These are phyloP conservation scores for Zalerion maritima DNA, from an alignment of 495 filamentous ascomycete genomes.

Conservation along the genomic window DNA sequence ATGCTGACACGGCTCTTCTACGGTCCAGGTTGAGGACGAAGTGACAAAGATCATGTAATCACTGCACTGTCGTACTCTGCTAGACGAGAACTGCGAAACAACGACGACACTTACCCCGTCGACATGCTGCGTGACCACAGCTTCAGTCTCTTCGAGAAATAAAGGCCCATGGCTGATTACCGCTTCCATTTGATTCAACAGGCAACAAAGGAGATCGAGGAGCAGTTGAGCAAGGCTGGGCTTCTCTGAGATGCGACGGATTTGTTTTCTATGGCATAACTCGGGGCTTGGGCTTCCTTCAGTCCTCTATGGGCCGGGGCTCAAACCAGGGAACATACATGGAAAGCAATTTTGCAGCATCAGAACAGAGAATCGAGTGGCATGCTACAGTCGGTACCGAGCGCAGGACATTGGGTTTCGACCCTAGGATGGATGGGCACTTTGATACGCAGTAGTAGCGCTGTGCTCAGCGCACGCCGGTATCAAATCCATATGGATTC, in stretches of 20 bases:
- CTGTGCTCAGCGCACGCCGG: no score
- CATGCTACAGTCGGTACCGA: no score
- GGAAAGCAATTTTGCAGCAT: no score
- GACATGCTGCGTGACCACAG: conserved; percentile 3
- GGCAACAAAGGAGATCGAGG: conserved; percentile 18
- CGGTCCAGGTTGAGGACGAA: conserved; percentile 80
- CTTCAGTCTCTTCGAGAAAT: conserved; percentile 2
- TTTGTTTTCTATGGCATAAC: no score
- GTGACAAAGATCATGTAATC: conserved; percentile 89
- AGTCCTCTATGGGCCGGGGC: no score
- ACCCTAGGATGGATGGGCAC: no score
- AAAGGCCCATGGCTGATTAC: conserved; percentile 13
- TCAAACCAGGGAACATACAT: no score
- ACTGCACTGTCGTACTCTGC: conserved; percentile 11
- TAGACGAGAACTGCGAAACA: conserved; percentile 6
- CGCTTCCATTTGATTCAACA: conserved; percentile 16
- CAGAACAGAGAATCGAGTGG: no score
- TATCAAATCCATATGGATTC: no score
- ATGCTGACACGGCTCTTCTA: conserved; percentile 39
- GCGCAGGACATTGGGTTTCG: no score
- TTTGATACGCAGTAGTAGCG: no score
- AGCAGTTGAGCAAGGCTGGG: conserved; percentile 23
- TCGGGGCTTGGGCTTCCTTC: no score
- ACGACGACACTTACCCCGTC: conserved; percentile 8
- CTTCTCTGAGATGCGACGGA: conserved; percentile 23